These are phyloP conservation scores for Penicillium sp. DNA, from an alignment of 2,329 filamentous ascomycete genomes.

Conservation along the genomic window DNA sequence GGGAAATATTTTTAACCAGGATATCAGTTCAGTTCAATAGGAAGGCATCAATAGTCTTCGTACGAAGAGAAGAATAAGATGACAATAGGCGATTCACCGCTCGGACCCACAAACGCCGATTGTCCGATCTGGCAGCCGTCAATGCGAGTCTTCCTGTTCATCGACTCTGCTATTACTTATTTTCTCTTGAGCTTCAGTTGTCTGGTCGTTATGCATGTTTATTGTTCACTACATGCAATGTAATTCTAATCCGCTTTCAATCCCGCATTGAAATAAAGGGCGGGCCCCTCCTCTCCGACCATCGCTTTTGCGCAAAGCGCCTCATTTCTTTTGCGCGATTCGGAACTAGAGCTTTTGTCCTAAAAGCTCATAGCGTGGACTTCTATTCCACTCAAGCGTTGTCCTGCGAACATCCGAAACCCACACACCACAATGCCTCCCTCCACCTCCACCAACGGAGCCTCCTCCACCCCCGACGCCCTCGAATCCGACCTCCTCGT, in stretches of 20 bases:
- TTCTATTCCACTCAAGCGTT: neutral
- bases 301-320: constrained; percentile 4
- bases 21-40: neutral
- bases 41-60: neutral
- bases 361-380: neutral
- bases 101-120: constrained; percentile 11
- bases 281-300: constrained; percentile 7
- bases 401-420: neutral
- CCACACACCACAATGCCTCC: constrained; percentile 16
- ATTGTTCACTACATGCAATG: constrained; percentile 8
- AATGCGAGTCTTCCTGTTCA: neutral
- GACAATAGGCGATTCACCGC: constrained; percentile 4
- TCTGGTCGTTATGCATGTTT: neutral
- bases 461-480: constrained; percentile 38
- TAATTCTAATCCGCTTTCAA: constrained; percentile 9
- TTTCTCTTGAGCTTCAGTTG: constrained; percentile 1
- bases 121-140: constrained; percentile 5
- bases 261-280: constrained; percentile 8
- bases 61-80: neutral
- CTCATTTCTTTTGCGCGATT: neutral
- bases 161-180: neutral
- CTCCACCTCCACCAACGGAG: constrained; percentile 19
- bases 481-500: constrained; percentile 40
- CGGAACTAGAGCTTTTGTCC: neutral
- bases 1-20: neutral